Conservation (phyloP, 148 eudicot genomes). For the Fallopia convolvulus region DNA sequence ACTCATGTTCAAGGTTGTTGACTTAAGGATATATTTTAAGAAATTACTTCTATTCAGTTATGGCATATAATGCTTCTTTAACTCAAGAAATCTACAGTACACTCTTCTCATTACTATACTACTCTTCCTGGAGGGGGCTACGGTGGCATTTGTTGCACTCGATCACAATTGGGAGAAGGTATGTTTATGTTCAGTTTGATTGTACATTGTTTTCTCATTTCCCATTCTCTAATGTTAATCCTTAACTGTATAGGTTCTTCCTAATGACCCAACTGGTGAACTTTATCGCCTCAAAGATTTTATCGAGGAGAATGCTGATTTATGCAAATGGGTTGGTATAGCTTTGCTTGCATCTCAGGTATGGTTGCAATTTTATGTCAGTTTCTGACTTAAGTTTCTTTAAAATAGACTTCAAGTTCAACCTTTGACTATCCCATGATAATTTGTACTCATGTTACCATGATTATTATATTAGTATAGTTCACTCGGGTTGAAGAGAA, state of each 20-base stretch:
- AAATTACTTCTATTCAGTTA: neutral
- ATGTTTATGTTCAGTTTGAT: conserved; percentile 10
- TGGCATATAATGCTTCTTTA: conserved; percentile 23
- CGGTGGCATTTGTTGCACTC: conserved; percentile 51
- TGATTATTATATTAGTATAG: neutral
- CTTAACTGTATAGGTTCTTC: conserved; percentile 52
- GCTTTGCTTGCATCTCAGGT: conserved; percentile 53
- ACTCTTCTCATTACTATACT: conserved; percentile 36
- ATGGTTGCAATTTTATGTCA: conserved; percentile 5
- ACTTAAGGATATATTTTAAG: neutral
- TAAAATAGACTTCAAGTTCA: neutral
- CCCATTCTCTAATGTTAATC: conserved; percentile 10
- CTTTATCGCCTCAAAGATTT: conserved; percentile 44
- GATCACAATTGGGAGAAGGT: conserved; percentile 74
- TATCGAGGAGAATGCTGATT: conserved; percentile 44
- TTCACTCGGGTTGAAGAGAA: neutral
- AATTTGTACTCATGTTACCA: neutral
- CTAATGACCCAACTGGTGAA: conserved; percentile 72
- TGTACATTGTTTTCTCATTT: neutral
- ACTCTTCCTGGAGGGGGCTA: conserved; percentile 50
- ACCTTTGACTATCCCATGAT: neutral
- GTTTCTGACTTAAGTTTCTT: neutral
- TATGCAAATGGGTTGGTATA: conserved; percentile 67
- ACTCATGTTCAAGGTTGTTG: neutral
- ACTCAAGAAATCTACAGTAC: conserved; percentile 38